These are phyloP conservation scores for Pythium myriotylum DNA, from an alignment of 352 stramenopile species.

Conservation along the genomic window DNA sequence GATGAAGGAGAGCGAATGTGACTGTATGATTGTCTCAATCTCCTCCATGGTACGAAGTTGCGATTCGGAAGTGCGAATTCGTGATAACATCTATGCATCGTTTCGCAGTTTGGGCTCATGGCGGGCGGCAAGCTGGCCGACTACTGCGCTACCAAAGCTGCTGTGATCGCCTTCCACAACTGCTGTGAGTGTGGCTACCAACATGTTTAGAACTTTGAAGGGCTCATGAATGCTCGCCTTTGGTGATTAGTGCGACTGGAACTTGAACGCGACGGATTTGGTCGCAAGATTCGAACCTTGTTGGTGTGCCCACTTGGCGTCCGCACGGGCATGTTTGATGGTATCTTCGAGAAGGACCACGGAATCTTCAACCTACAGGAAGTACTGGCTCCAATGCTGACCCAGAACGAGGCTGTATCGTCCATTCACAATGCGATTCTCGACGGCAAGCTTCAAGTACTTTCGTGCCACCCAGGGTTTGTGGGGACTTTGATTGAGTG, in stretches of 20 bases:
- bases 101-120: slow-evolving; percentile 8
- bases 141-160: slow-evolving; percentile 80
- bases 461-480: slow-evolving; percentile 62
- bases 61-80: too few relatives aligned
- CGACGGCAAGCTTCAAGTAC: slow-evolving; percentile 50
- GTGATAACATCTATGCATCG: too few relatives aligned
- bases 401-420: slow-evolving; percentile 34
- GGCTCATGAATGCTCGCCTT: neutral
- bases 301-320: slow-evolving; percentile 70
- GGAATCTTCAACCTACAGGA: slow-evolving; percentile 19
- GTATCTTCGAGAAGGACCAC: slow-evolving; percentile 38
- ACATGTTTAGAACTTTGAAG: neutral
- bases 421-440: slow-evolving; percentile 57
- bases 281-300: slow-evolving; percentile 57
- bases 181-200: slow-evolving; percentile 33
- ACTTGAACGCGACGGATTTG: slow-evolving; percentile 49
- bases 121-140: slow-evolving; percentile 41
- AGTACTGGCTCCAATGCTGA: slow-evolving; percentile 22
- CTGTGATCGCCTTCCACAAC: slow-evolving; percentile 70
- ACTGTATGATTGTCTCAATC: slow-evolving; percentile 33
- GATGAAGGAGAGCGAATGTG: slow-evolving; percentile 24
- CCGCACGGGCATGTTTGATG: slow-evolving; percentile 76
- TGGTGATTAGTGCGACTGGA: slow-evolving; percentile 80
- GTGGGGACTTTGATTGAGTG: slow-evolving; percentile 45
- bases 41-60: slow-evolving; percentile 27